phyloP scores from a whole-genome alignment of 1,139 yeast genomes.

The Pichia sp. region DNA sequence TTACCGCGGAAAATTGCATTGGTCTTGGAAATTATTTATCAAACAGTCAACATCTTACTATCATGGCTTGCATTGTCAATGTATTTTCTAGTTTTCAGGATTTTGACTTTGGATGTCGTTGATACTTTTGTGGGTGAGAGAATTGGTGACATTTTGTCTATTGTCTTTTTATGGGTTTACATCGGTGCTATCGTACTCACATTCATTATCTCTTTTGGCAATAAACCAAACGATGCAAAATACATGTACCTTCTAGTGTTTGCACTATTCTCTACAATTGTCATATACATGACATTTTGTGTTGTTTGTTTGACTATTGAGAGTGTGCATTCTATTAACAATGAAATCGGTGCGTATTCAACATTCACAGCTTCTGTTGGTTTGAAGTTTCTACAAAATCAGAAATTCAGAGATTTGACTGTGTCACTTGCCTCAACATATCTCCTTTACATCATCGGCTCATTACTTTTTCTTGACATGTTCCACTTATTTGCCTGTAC shows the following conservation, averaged over 20 bases:
- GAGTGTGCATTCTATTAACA: slow-evolving; percentile 39
- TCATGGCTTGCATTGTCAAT: slow-evolving; percentile 77
- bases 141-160: slow-evolving; percentile 62
- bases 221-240: slow-evolving; percentile 88
- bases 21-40: slow-evolving; percentile 65
- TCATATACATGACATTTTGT: slow-evolving; percentile 88
- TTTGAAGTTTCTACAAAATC: slow-evolving; percentile 46
- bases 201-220: slow-evolving; percentile 87
- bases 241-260: slow-evolving; percentile 72
- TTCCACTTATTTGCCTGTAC: slow-evolving; percentile 72
- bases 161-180: slow-evolving; percentile 82
- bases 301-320: slow-evolving; percentile 74
- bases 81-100: slow-evolving; percentile 67
- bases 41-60: slow-evolving; percentile 53
- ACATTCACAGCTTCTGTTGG: slow-evolving; percentile 38
- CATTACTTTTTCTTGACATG: slow-evolving; percentile 67
- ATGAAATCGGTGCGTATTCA: slow-evolving; percentile 28
- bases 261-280: slow-evolving; percentile 78
- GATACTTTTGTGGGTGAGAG: slow-evolving; percentile 38
- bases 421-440: slow-evolving; percentile 86
- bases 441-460: slow-evolving; percentile 67
- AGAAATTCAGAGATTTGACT: slow-evolving; percentile 73
- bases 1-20: slow-evolving; percentile 52
- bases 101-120: slow-evolving; percentile 45
- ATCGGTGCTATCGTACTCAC: slow-evolving; percentile 80